These are phyloP conservation scores for Rhizophora mangle DNA, from an alignment of 345 rosid genomes.

Conservation along the genomic window DNA sequence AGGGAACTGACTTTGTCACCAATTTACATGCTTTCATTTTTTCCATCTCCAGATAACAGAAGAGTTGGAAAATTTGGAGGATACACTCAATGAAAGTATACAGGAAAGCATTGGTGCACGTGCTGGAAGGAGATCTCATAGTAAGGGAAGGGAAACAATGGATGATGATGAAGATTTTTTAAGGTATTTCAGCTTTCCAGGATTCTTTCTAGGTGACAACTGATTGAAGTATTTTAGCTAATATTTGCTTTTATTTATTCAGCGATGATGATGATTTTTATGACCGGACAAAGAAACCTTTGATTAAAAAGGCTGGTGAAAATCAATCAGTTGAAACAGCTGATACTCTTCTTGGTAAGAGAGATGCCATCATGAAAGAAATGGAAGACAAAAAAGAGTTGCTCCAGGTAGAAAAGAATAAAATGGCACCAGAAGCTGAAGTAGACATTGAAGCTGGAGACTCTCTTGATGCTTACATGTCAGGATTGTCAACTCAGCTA, in stretches of 20 bases:
- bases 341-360: conserved; percentile 85
- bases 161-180: conserved; percentile 60
- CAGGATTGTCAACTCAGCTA: conserved; percentile 80
- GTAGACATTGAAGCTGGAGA: conserved; percentile 60
- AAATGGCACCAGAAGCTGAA: conserved; percentile 45
- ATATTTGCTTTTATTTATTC: conserved; percentile 25
- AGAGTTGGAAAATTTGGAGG: conserved; percentile 96
- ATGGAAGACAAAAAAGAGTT: conserved; percentile 54
- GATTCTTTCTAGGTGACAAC: conserved; percentile 1
- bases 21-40: not conserved
- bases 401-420: conserved; percentile 60
- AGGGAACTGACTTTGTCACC: not conserved
- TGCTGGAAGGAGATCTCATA: conserved; percentile 42
- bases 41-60: conserved; percentile 57
- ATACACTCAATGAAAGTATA: conserved; percentile 89
- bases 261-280: conserved; percentile 96
- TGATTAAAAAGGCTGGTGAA: conserved; percentile 49
- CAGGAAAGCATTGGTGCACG: conserved; percentile 89
- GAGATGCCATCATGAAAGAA: conserved; percentile 61
- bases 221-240: not conserved
- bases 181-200: conserved; percentile 45
- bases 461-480: conserved; percentile 88
- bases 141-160: conserved; percentile 54
- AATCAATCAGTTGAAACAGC: conserved; percentile 73
- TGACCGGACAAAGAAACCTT: conserved; percentile 81